phyloP scores from a whole-genome alignment of 2,329 filamentous ascomycete genomes.

The Cladosporium sp. region DNA sequence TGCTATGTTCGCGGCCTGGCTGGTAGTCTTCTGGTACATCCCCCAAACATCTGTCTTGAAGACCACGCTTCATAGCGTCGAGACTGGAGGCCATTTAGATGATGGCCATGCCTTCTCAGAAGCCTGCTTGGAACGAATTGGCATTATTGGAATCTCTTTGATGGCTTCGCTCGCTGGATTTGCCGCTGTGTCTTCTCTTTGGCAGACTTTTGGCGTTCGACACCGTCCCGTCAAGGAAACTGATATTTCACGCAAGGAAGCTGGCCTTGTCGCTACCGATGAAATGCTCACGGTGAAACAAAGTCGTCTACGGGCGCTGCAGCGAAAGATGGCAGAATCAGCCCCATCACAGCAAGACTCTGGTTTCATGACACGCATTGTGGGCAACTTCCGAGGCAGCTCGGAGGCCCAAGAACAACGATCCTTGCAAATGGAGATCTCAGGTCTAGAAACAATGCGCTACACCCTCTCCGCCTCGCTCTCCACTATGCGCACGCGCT shows the following conservation, averaged over 20 bases:
- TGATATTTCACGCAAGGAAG: constrained; percentile 71
- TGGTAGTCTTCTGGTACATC: constrained; percentile 66
- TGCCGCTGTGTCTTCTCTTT: constrained; percentile 79
- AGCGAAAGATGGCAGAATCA: constrained; percentile 56
- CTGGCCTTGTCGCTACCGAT: constrained; percentile 70
- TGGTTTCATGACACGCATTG: constrained; percentile 68
- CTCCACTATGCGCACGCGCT: constrained; percentile 57
- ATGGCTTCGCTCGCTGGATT: constrained; percentile 89
- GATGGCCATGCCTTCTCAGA: constrained; percentile 41
- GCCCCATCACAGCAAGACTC: constrained; percentile 21
- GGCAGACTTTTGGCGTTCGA: constrained; percentile 72
- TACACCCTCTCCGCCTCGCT: constrained; percentile 63
- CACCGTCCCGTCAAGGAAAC: constrained; percentile 58
- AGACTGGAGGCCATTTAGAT: constrained; percentile 23
- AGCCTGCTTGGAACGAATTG: constrained; percentile 61
- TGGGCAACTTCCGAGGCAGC: constrained; percentile 64
- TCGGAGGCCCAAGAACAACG: constrained; percentile 50
- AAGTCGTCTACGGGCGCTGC: constrained; percentile 64
- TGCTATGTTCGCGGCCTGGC: constrained; percentile 61
- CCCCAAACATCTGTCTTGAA: constrained; percentile 33
- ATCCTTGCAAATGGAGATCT: constrained; percentile 66
- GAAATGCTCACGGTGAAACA: constrained; percentile 75
- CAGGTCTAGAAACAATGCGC: constrained; percentile 76
- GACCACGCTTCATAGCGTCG: constrained; percentile 38
- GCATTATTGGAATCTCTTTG: constrained; percentile 76